These are phyloP conservation scores for Blastocrithidia nonstop DNA, from an alignment of 208 protist species.

Conservation along the genomic window DNA sequence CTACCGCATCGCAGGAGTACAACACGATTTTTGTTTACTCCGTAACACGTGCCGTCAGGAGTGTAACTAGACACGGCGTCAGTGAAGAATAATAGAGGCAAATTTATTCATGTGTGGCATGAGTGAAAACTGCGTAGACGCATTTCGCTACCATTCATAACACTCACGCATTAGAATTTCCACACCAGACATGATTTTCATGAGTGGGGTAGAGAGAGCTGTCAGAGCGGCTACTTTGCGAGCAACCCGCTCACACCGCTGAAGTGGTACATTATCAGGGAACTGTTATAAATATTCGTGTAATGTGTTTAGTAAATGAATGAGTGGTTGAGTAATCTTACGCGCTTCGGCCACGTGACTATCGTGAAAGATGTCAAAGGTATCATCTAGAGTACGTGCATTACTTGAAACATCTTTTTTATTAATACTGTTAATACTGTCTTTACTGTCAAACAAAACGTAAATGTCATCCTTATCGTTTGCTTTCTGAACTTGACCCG, in stretches of 20 bases:
- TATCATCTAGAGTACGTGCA: slow-evolving; percentile 29
- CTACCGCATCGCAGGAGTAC: slow-evolving; percentile 33
- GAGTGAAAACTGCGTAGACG: slow-evolving; percentile 80
- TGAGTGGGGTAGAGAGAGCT: slow-evolving; percentile 73
- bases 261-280: slow-evolving; percentile 86
- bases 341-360: slow-evolving; percentile 67
- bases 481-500: no score
- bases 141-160: slow-evolving; percentile 94
- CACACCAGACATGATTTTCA: slow-evolving; percentile 88
- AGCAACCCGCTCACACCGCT: slow-evolving; percentile 61
- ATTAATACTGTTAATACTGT: slow-evolving; percentile 1
- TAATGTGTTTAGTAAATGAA: slow-evolving; percentile 37
- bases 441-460: not conserved
- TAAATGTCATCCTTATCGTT: no score
- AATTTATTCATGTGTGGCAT: slow-evolving; percentile 78
- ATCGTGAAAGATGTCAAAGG: slow-evolving; percentile 88
- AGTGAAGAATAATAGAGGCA: slow-evolving; percentile 89
- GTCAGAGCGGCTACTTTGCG: slow-evolving; percentile 78
- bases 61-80: slow-evolving; percentile 93
- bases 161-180: slow-evolving; percentile 90
- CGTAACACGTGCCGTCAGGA: slow-evolving; percentile 88
- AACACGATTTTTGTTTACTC: slow-evolving; percentile 60
- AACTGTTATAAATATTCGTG: slow-evolving; percentile 61
- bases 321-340: slow-evolving; percentile 46
- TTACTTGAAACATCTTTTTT: slow-evolving; percentile 3